A percentile compares a stretch with the other conserved stretches of the same genome.
phyloP scores from a whole-genome alignment of 495 filamentous ascomycete species.

The Neurospora sp. region DNA sequence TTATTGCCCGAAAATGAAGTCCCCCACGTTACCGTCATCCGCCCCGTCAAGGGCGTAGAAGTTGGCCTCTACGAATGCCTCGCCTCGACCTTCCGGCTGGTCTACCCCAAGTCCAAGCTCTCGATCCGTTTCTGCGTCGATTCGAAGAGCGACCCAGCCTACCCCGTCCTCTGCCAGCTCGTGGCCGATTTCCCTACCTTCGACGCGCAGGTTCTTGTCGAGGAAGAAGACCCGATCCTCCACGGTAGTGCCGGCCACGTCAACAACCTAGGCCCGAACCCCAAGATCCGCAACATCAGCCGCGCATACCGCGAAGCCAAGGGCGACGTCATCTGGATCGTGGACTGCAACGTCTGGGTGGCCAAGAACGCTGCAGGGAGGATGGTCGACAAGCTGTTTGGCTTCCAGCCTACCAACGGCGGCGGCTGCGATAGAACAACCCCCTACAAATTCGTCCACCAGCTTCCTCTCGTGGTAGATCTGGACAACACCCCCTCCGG shows the following conservation, averaged over 20 bases:
- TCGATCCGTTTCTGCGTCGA: slow-evolving; percentile 79
- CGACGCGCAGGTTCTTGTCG: slow-evolving; percentile 69
- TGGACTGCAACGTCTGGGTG: slow-evolving; percentile 97
- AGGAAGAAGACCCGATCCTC: slow-evolving; percentile 75
- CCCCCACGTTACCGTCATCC: slow-evolving; percentile 86
- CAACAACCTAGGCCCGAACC: slow-evolving; percentile 79
- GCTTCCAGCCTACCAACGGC: slow-evolving; percentile 38
- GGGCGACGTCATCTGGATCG: slow-evolving; percentile 86
- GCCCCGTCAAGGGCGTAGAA: slow-evolving; percentile 89
- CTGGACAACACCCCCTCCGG: slow-evolving; percentile 26
- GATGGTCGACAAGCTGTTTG: slow-evolving; percentile 80
- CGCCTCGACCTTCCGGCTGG: slow-evolving; percentile 76
- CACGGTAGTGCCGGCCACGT: slow-evolving; percentile 39
- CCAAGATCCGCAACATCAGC: slow-evolving; percentile 96
- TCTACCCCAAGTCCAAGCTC: slow-evolving; percentile 67
- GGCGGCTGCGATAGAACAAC: slow-evolving; percentile 16
- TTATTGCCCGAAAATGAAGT: slow-evolving; percentile 34
- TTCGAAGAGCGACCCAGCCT: slow-evolving; percentile 66
- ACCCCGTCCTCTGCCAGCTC: slow-evolving; percentile 60
- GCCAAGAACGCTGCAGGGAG: slow-evolving; percentile 64
- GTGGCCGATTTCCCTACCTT: slow-evolving; percentile 60
- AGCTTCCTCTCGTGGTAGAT: slow-evolving; percentile 80
- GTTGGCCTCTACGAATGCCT: slow-evolving; percentile 86
- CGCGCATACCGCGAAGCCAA: slow-evolving; percentile 89
- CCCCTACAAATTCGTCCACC: slow-evolving; percentile 92